Percentiles rank a stretch among this genome's conserved stretches.
Conservation (phyloP, 164 flowering plant species). For the Macadamia tetraphylla region DNA sequence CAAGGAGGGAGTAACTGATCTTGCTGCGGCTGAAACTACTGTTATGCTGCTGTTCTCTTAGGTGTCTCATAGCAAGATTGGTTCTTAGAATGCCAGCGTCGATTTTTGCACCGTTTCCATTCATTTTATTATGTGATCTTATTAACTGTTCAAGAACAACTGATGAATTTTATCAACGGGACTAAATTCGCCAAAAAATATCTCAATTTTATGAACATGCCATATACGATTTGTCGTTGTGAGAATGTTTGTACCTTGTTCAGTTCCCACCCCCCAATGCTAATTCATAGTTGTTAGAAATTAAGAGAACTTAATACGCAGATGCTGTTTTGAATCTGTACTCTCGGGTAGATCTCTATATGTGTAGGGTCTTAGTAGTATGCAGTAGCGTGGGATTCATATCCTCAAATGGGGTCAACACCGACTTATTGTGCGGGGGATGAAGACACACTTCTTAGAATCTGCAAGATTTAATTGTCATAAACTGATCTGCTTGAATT, state of each 20-base stretch:
- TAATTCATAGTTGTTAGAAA: background rate
- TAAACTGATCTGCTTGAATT: too few species aligned
- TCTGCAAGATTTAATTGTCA: too few species aligned
- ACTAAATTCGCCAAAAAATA: background rate
- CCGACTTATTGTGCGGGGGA: background rate
- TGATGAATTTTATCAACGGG: background rate
- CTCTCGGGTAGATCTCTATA: background rate
- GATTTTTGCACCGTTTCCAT: background rate
- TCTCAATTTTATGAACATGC: background rate
- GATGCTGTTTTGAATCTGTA: background rate
- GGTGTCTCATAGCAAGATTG: background rate
- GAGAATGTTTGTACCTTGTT: background rate
- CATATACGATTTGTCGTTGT: background rate
- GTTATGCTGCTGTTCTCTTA: background rate
- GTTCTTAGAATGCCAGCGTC: background rate
- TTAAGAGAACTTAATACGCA: background rate
- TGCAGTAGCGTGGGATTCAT: background rate
- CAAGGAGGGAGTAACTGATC: too few species aligned
- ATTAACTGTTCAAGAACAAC: background rate
- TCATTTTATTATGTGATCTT: background rate
- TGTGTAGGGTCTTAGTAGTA: background rate
- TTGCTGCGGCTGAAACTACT: background rate
- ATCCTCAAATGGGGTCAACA: background rate
- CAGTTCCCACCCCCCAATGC: background rate
- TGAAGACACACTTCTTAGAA: too few species aligned